These are phyloP conservation scores for Blepharisma stoltei DNA, from an alignment of 73 alveolate genomes.

Conservation along the genomic window DNA sequence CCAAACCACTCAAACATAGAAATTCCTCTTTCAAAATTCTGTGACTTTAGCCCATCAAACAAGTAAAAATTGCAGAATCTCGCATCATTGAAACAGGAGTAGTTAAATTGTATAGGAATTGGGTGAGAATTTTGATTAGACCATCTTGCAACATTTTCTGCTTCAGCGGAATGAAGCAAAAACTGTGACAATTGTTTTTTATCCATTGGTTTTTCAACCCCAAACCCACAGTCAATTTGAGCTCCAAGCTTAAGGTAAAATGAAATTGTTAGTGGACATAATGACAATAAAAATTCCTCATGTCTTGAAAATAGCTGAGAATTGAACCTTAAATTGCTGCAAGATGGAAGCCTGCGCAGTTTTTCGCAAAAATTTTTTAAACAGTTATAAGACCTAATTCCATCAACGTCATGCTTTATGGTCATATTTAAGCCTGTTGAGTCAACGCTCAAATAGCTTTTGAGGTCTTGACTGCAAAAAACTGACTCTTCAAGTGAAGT, in stretches of 20 bases:
- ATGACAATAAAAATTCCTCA: background rate
- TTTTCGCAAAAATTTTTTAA: background rate
- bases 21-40: background rate
- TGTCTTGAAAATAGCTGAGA: background rate
- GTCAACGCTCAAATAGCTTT: background rate
- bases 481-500: background rate
- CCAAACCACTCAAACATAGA: conserved; percentile 1
- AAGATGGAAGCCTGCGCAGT: background rate
- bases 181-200: background rate
- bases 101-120: background rate
- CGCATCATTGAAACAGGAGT: background rate
- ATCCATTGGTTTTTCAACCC: background rate
- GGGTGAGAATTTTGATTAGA: background rate
- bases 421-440: background rate
- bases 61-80: background rate
- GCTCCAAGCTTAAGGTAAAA: background rate
- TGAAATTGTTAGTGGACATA: background rate
- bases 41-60: background rate
- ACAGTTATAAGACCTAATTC: background rate
- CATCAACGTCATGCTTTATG: background rate
- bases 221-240: background rate
- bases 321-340: background rate
- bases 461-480: background rate
- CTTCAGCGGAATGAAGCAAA: background rate
- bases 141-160: background rate